Evolutionary conservation across 108 stramenopile species (phyloP).

Genomic region (Fragilariopsis cylindrus): DNA sequence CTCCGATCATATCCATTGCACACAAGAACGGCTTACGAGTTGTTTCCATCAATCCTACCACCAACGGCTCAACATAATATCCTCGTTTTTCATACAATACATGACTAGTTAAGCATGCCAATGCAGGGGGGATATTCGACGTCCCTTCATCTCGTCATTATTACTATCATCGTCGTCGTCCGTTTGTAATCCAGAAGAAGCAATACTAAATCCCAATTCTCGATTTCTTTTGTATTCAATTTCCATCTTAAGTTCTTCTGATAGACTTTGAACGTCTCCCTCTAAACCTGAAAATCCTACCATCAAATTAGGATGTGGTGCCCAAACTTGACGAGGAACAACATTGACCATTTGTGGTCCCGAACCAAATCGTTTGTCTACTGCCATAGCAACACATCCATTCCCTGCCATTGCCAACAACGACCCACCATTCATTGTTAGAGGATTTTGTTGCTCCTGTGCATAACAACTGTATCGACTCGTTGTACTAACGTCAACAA

Average conservation of each 20-base stretch:
- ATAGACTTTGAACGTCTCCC: slow-evolving; percentile 76
- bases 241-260: slow-evolving; percentile 53
- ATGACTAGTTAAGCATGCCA: slow-evolving; percentile 74
- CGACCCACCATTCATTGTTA: slow-evolving; percentile 64
- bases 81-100: slow-evolving; percentile 67
- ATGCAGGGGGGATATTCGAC: slow-evolving; percentile 48
- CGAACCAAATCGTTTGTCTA: slow-evolving; percentile 81
- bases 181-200: neutral
- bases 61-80: slow-evolving; percentile 77
- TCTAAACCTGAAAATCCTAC: slow-evolving; percentile 79
- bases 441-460: slow-evolving; percentile 55
- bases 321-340: slow-evolving; percentile 42
- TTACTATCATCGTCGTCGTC: neutral
- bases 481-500: too few relatives aligned
- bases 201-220: slow-evolving; percentile 43
- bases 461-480: neutral
- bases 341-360: slow-evolving; percentile 69
- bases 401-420: slow-evolving; percentile 85
- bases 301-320: slow-evolving; percentile 40
- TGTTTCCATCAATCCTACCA: slow-evolving; percentile 56
- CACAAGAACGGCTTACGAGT: slow-evolving; percentile 65
- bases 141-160: neutral
- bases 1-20: slow-evolving; percentile 76
- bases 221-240: slow-evolving; percentile 47
- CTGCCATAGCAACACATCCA: slow-evolving; percentile 75